Evolutionary conservation across 768 basidiomycete genomes (phyloP).

Genomic region (Pluteus cervinus): DNA sequence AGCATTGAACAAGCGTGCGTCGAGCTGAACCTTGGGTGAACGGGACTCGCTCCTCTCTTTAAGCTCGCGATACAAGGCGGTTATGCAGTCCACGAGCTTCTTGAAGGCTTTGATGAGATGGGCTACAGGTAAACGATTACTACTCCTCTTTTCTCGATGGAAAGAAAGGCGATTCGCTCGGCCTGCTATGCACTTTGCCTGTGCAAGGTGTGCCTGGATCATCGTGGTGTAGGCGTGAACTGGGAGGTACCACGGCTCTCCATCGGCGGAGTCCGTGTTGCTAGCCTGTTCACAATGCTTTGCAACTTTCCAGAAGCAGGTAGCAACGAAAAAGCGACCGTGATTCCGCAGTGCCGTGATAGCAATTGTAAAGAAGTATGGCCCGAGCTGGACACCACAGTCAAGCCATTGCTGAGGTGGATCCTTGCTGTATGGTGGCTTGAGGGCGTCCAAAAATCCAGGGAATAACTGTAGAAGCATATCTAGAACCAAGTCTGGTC

Average conservation of each 20-base stretch:
- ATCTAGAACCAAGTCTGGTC: slow-evolving; percentile 25
- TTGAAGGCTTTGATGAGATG: too few relatives aligned
- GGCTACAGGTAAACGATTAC: too few relatives aligned
- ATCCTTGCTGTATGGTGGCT: background rate
- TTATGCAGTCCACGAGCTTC: slow-evolving; percentile 6
- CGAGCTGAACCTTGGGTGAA: slow-evolving; percentile 36
- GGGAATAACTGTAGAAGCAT: slow-evolving; percentile 12
- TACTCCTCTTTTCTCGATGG: background rate
- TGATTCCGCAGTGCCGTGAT: slow-evolving; percentile 57
- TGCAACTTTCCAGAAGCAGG: slow-evolving; percentile 61
- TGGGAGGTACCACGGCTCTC: slow-evolving; percentile 58
- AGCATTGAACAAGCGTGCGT: slow-evolving; percentile 67
- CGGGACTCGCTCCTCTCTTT: slow-evolving; percentile 8
- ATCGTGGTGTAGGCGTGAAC: slow-evolving; percentile 68
- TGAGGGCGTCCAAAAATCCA: slow-evolving; percentile 9
- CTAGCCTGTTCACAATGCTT: slow-evolving; percentile 53
- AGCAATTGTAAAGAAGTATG: slow-evolving; percentile 51
- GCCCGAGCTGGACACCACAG: slow-evolving; percentile 47
- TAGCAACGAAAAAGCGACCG: slow-evolving; percentile 46
- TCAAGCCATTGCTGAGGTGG: slow-evolving; percentile 23
- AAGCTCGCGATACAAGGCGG: slow-evolving; percentile 4
- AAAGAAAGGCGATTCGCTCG: background rate
- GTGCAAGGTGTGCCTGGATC: slow-evolving; percentile 51
- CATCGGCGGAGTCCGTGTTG: slow-evolving; percentile 25
- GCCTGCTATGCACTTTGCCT: slow-evolving; percentile 25